Conservation (phyloP, 495 filamentous ascomycete genomes). For the Aspergillus biplanus region DNA sequence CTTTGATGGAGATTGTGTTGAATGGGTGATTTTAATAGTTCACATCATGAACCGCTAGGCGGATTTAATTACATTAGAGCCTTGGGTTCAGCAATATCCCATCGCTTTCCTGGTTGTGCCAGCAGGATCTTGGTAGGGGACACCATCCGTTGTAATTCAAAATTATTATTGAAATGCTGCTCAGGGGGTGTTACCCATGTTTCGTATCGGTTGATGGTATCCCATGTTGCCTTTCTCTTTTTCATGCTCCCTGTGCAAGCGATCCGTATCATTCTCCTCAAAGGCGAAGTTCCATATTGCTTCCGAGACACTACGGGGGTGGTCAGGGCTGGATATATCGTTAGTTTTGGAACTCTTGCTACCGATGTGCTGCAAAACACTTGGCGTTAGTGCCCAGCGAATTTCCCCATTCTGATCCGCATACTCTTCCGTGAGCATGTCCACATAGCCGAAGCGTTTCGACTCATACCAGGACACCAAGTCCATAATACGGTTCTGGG, state of each 20-base stretch:
- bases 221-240: no score
- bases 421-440: constrained; percentile 52
- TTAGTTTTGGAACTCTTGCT: constrained; percentile 36
- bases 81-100: no score
- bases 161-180: no score
- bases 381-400: constrained; percentile 55
- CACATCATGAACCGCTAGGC: no score
- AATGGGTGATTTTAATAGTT: no score
- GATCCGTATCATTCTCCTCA: constrained; percentile 31
- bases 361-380: constrained; percentile 56
- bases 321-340: constrained; percentile 17
- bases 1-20: no score
- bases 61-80: no score
- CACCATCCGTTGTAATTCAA: no score
- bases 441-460: constrained; percentile 31
- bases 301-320: constrained; percentile 27
- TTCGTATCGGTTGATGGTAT: no score
- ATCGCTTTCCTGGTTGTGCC: no score
- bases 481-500: constrained; percentile 36
- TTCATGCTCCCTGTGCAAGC: not conserved
- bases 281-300: constrained; percentile 48
- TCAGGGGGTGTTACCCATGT: no score
- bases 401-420: constrained; percentile 39
- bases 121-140: no score
- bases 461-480: constrained; percentile 24